Evolutionary conservation across 257 asterid genomes (phyloP), one percentile per base, ranked within the genome.

Genomic region (Thymus mandschuricus): DNA sequence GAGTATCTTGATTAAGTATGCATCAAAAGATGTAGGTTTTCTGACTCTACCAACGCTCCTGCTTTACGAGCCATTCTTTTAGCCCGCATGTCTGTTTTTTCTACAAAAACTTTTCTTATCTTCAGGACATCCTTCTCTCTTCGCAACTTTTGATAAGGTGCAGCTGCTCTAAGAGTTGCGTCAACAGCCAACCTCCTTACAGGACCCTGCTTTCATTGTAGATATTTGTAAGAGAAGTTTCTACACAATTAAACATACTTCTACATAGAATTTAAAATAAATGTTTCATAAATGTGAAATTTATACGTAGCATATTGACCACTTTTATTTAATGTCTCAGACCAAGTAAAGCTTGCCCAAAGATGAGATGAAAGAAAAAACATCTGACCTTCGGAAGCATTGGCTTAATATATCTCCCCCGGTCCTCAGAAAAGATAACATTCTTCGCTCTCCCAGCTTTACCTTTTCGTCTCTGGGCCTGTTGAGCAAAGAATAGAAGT

Each of bases 1-100:
- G 10, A 56, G 67, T 8, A 57, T 58, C 10, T 44, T 43, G 43
- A 46, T 52, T 45, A 70, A 71, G 2, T 64, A 76, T 55, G 43
- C 50, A 60, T 57, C 56, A 62, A 62, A 54, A 55, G 30, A 51
- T 48, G 55, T 43, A 35, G 64, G 27, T 52, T 60, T 38, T 62
- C 29, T 4, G 78, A 71, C 74, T 78, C 49, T 91, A 94, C 99
- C 99, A 94, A 81, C 72, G 99, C 99, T 84, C 99, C 99, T 40
- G 99, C 98, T 88, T 91, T 94, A 31, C 99, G 87, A 68, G 99
- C 99, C 99, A 94, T 94, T 78, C 99, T 83, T 85, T 94, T 94
- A 61, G 99, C 99, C 74, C 99, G 87, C 96, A 94, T 94, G 82
- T 94, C 99, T 29, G 96, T 57, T 81, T 94, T 91, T 85, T 94